Percentiles rank a stretch among this genome's conserved stretches.
Conservation (phyloP, 1,284 basidiomycete genomes). For the Caloboletus firmus region DNA sequence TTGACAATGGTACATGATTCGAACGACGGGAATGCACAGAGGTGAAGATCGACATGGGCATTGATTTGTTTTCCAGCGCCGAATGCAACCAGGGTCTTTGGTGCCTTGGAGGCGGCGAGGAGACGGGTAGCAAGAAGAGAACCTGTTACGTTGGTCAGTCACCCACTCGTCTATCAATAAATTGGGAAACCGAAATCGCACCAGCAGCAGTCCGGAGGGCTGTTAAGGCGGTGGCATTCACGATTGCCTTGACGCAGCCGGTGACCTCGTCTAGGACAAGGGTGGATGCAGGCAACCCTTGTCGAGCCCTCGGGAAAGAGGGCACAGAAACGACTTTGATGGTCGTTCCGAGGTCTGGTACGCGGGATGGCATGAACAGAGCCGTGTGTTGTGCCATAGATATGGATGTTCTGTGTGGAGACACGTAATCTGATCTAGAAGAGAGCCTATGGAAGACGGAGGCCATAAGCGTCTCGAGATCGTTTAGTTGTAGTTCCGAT, state of each 20-base stretch:
- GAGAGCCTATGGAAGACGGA: conserved; percentile 47
- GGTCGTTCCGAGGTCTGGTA: conserved; percentile 48
- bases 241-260: conserved; percentile 65
- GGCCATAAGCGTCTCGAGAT: conserved; percentile 56
- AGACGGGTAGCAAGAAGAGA: conserved; percentile 69
- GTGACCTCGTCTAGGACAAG: conserved; percentile 71
- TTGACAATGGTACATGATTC: conserved; percentile 61
- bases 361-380: conserved; percentile 72
- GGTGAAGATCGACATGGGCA: conserved; percentile 65
- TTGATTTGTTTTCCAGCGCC: conserved; percentile 74
- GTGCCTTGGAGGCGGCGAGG: conserved; percentile 44
- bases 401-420: conserved; percentile 54
- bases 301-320: conserved; percentile 35
- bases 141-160: conserved; percentile 46
- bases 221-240: conserved; percentile 77
- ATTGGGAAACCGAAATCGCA: conserved; percentile 32
- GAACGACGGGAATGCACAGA: conserved; percentile 58
- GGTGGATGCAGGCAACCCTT: conserved; percentile 75
- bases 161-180: background rate
- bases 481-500: conserved; percentile 41
- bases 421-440: conserved; percentile 33
- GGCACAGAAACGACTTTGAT: conserved; percentile 79
- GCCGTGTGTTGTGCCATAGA: conserved; percentile 50
- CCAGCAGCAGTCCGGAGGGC: conserved; percentile 81
- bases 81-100: conserved; percentile 60